Base-by-base conservation (phyloP, 2,329 filamentous ascomycete genomes). In the Ascochyta lentis region DNA sequence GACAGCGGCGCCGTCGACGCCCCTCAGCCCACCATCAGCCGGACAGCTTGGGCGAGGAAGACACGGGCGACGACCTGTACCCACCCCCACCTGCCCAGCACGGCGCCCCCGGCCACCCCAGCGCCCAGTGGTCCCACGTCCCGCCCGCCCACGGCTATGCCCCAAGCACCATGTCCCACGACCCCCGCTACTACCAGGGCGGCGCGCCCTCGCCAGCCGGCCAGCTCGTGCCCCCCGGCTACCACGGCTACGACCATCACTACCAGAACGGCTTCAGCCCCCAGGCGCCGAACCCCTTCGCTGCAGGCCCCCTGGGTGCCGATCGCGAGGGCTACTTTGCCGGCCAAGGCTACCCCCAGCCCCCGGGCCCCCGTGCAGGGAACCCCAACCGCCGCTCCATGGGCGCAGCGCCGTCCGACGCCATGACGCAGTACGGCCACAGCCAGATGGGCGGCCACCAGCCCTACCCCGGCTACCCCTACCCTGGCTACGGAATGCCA, bases 41-140 rank as follows among this genome's bases (percentile, higher is more conserved):
- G 6, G 46, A 56, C 24, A 47, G 42, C 48, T 19, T 51, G 7
- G 23, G 38, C 19, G 47, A 56, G 27, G 71, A 76, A 53, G 76
- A 77, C 66, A 76, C 70, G 58, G 71, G 73, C 55, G 78, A 81
- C 70, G 79, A 81, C 63, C 76, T 75, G 56, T 71, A 75, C 68
- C 76, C 75, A 65, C 68, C 65, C 43, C 48, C 60, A 13, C 63
- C 72, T 56, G 54, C 71, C 56, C 64, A 61, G 37, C 56, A 59
- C 29, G 65, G 59, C 26, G 70, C 65, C 12, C 69, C 72, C 29
- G 72, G 75, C 53, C 74, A 73, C 54, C 72, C 76, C 42, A 67
- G 62, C 54, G 56, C 66, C 27, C 71, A 70, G 60, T 78, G 75
- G 75, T 63, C 63, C 15, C 72, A 77, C 51, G 65, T 77, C 13